Evolutionary conservation across 2,329 filamentous ascomycete species (phyloP).

Genomic region (Colletotrichum sp.): DNA sequence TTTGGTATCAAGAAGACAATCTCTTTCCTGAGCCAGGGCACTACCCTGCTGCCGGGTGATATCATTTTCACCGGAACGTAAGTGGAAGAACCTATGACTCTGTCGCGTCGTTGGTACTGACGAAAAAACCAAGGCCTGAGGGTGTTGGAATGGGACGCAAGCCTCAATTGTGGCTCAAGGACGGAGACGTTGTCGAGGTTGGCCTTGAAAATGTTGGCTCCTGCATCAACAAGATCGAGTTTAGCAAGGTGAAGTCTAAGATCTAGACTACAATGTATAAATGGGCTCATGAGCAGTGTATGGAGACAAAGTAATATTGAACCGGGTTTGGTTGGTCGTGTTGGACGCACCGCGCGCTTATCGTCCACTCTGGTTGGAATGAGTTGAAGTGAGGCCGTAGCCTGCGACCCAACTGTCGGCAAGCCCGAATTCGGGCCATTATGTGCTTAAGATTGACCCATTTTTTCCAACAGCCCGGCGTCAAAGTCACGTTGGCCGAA

Average conservation of each 20-base stretch:
- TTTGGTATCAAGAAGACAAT: conserved; percentile 66
- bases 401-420: neutral
- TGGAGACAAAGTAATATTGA: neutral
- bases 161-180: conserved; percentile 70
- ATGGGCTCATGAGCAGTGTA: neutral
- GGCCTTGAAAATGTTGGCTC: conserved; percentile 69
- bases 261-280: conserved; percentile 5
- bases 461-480: neutral
- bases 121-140: conserved; percentile 52
- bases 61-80: conserved; percentile 71
- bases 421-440: neutral
- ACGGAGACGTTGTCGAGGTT: conserved; percentile 75
- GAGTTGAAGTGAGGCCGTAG: neutral
- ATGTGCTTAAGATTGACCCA: neutral
- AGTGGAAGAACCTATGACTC: conserved; percentile 28
- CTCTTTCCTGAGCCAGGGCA: conserved; percentile 64
- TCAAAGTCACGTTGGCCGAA: neutral
- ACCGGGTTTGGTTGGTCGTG: neutral
- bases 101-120: neutral
- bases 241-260: conserved; percentile 30
- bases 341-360: neutral
- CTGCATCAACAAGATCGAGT: conserved; percentile 53
- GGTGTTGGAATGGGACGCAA: conserved; percentile 75
- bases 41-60: conserved; percentile 68
- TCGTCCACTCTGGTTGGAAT: neutral